phyloP scores from a whole-genome alignment of 805 yeast species.

The Clavispora vitiphila region DNA sequence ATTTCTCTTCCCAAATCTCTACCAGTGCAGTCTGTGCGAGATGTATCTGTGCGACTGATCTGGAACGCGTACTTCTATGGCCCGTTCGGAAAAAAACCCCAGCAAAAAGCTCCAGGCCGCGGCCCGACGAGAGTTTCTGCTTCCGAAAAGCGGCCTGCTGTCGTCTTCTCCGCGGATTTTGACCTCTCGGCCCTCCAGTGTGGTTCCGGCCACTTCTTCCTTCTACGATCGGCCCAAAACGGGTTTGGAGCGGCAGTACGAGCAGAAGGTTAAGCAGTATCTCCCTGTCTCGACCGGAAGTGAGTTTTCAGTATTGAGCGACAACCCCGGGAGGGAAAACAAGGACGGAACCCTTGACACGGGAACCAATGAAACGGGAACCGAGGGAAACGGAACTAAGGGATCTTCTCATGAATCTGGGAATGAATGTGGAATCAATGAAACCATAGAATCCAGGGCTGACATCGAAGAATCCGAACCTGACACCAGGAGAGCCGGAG shows the following conservation, averaged over 20 bases:
- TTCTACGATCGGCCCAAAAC: conserved; percentile 13
- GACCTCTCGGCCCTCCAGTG: not conserved
- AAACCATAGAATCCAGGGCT: no score
- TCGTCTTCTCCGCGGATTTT: not conserved
- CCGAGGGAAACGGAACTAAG: no score
- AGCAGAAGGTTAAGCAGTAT: conserved; percentile 8
- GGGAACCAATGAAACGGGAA: no score
- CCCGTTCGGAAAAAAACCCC: not conserved
- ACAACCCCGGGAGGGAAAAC: not conserved
- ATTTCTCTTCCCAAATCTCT: no score
- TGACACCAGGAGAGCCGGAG: no score
- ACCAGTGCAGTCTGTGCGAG: not conserved
- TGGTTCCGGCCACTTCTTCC: conserved; percentile 1
- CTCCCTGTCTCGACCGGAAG: conserved; percentile 6
- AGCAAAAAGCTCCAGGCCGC: not conserved
- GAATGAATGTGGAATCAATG: no score
- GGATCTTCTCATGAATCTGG: no score
- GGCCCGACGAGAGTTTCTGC: not conserved
- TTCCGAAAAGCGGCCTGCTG: not conserved
- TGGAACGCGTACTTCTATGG: not conserved
- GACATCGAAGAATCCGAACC: no score
- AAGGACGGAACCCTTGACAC: no score
- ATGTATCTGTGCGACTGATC: not conserved
- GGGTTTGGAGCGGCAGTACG: conserved; percentile 13
- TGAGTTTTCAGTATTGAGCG: conserved; percentile 8